A percentile compares a stretch with the other conserved stretches of the same genome.
Conservation (phyloP, 2,329 filamentous ascomycete genomes). For the Colletotrichum sp. region DNA sequence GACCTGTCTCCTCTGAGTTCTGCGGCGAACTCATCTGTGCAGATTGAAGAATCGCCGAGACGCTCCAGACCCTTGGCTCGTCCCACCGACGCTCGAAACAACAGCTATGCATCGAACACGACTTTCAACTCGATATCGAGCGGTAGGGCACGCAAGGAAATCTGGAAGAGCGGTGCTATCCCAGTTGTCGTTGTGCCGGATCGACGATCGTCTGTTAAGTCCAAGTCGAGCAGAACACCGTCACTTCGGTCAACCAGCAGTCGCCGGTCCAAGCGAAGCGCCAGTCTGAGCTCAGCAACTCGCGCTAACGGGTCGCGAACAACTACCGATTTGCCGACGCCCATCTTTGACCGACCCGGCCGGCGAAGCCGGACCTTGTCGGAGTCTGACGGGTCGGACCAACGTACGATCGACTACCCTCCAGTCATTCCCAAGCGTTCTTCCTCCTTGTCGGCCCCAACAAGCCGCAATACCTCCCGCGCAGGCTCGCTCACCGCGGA, state of each 20-base stretch:
- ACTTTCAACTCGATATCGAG: conserved; percentile 58
- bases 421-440: conserved; percentile 61
- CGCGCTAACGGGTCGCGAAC: conserved; percentile 44
- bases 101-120: conserved; percentile 54
- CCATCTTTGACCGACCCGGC: conserved; percentile 46
- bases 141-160: conserved; percentile 60
- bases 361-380: conserved; percentile 49
- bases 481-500: conserved; percentile 63
- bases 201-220: conserved; percentile 58
- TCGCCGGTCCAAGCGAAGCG: conserved; percentile 57
- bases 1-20: conserved; percentile 49
- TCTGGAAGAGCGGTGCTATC: conserved; percentile 65
- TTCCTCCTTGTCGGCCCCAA: conserved; percentile 68
- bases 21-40: conserved; percentile 41
- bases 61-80: conserved; percentile 33
- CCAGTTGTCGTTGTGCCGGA: conserved; percentile 69
- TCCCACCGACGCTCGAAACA: conserved; percentile 37
- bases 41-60: conserved; percentile 31
- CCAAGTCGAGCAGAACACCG: conserved; percentile 55
- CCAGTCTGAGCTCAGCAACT: conserved; percentile 56
- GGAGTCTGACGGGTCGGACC: conserved; percentile 54
- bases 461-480: conserved; percentile 62
- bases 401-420: conserved; percentile 65
- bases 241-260: conserved; percentile 69
- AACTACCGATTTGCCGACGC: conserved; percentile 43